Evolutionary conservation across 148 eudicot species (phyloP).

Genomic region (Chenopodium berlandieri): DNA sequence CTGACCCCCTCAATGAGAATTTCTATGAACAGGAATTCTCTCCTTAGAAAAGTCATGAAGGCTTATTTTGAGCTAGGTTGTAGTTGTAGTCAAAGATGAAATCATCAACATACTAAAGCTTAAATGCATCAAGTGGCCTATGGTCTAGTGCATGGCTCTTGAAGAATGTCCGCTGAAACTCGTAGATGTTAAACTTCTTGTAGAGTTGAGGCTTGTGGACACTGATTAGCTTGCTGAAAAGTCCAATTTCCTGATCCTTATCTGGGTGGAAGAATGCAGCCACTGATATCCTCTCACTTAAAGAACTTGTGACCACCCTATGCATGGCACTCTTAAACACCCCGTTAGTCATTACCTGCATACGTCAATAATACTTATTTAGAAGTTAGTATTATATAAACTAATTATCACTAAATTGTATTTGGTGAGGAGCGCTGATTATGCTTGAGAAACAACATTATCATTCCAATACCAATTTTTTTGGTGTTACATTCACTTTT

Average conservation of each 20-base stretch:
- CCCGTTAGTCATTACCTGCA: constrained; percentile 46
- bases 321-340: constrained; percentile 48
- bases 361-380: too few species aligned
- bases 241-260: constrained; percentile 30
- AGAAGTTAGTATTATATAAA: too few species aligned
- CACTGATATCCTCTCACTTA: constrained; percentile 37
- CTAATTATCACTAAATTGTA: too few species aligned
- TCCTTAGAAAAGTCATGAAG: too few species aligned
- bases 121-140: constrained; percentile 24
- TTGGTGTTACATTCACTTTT: too few species aligned
- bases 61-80: too few species aligned
- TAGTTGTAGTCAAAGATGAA: too few species aligned
- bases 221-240: constrained; percentile 27
- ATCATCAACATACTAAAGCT: not conserved
- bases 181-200: constrained; percentile 35
- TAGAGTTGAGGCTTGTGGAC: constrained; percentile 32
- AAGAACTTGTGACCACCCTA: constrained; percentile 41
- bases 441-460: too few species aligned
- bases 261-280: constrained; percentile 37
- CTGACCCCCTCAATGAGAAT: too few species aligned
- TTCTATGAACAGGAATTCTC: too few species aligned
- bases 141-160: constrained; percentile 18
- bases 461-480: too few species aligned
- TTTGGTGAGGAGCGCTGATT: too few species aligned
- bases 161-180: constrained; percentile 17